Conservation (phyloP, 1,284 basidiomycete species). For the Ustilago nuda region DNA sequence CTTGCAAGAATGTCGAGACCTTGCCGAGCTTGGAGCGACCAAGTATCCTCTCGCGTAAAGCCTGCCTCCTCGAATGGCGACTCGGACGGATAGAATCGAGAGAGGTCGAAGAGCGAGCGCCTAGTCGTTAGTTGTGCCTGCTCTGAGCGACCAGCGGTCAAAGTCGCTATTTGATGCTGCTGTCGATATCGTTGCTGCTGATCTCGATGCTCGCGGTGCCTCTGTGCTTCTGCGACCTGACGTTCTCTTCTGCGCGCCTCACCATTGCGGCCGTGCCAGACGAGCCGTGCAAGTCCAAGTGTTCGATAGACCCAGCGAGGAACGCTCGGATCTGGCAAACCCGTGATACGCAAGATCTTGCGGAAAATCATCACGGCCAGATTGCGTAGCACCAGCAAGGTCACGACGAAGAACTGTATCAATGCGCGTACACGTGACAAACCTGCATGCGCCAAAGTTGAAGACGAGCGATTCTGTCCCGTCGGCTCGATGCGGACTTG, state of each 20-base stretch:
- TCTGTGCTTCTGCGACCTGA: conserved; percentile 12
- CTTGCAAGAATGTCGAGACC: background rate
- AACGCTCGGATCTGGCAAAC: conserved; percentile 32
- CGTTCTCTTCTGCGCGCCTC: conserved; percentile 45
- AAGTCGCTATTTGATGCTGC: background rate
- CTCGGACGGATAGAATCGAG: background rate
- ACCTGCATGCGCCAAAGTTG: conserved; percentile 22
- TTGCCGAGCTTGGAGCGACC: background rate
- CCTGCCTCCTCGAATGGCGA: background rate
- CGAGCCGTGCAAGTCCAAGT: conserved; percentile 52
- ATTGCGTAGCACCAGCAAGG: conserved; percentile 23
- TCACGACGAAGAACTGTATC: conserved; percentile 16
- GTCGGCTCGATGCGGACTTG: conserved; percentile 45
- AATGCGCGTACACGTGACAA: conserved; percentile 25
- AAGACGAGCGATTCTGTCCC: conserved; percentile 13
- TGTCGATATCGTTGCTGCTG: conserved; percentile 14
- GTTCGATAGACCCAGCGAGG: conserved; percentile 33
- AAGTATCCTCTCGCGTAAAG: background rate
- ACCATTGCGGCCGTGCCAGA: conserved; percentile 66
- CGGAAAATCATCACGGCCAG: conserved; percentile 13
- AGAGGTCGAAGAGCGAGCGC: background rate
- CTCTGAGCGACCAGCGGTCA: background rate
- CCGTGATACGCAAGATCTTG: conserved; percentile 14
- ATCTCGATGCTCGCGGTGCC: conserved; percentile 3
- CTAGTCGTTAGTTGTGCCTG: background rate